phyloP scores from a whole-genome alignment of 495 filamentous ascomycete genomes.

The Filosporella fistucella region DNA sequence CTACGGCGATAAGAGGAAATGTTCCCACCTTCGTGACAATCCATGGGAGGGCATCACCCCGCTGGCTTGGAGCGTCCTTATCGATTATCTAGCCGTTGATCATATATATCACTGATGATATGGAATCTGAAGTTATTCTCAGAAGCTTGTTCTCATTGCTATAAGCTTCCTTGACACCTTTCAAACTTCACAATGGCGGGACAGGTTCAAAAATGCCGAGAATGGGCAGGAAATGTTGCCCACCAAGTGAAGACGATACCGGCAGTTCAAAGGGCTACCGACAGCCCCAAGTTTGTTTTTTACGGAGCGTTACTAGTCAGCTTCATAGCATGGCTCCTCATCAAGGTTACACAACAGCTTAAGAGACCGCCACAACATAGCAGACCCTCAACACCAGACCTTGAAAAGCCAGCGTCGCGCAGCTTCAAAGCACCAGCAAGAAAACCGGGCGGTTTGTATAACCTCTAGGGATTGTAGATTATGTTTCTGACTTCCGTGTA shows the following conservation, averaged over 20 bases:
- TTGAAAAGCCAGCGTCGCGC: conserved; percentile 18
- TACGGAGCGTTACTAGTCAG: conserved; percentile 5
- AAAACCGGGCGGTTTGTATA: conserved; percentile 21
- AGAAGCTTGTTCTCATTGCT: too few species aligned
- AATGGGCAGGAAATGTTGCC: conserved; percentile 8
- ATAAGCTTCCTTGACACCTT: too few species aligned
- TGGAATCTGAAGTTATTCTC: too few species aligned
- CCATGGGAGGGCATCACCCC: conserved; percentile 19
- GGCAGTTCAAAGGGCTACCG: not conserved
- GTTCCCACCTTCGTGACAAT: conserved; percentile 1
- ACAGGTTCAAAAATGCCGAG: conserved; percentile 10
- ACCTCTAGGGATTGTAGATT: not conserved
- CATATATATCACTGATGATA: conserved; percentile 7
- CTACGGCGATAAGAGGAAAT: conserved; percentile 13
- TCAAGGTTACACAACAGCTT: conserved; percentile 10
- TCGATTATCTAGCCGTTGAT: not conserved
- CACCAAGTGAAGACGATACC: conserved; percentile 1
- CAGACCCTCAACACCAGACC: conserved; percentile 17
- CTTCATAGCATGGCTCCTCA: conserved; percentile 9
- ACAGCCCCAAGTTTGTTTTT: conserved; percentile 9
- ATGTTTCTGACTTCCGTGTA: conserved; percentile 27
- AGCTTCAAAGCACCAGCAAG: conserved; percentile 19
- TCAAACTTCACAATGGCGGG: conserved; percentile 6
- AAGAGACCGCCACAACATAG: conserved; percentile 6
- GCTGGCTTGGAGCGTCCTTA: conserved; percentile 7